Evolutionary conservation across 164 flowering plant genomes (phyloP).

Genomic region (Warburgia ugandensis): DNA sequence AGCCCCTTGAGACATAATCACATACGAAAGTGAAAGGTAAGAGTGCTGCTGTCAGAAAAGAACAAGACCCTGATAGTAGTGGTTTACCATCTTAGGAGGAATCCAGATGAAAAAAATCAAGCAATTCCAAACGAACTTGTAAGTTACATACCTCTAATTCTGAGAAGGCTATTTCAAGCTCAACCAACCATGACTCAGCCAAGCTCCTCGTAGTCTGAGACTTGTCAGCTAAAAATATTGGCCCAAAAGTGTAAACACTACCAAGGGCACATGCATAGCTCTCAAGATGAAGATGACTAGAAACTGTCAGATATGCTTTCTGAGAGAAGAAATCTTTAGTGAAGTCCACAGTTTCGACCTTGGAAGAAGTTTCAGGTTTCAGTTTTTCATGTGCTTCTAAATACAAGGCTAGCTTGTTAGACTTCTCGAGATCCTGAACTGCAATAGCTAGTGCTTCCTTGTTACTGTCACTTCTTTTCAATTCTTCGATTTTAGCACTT

Average conservation of each 20-base stretch:
- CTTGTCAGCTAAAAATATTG: slow-evolving; percentile 59
- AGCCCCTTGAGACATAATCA: too few species aligned
- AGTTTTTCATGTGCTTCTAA: slow-evolving; percentile 52
- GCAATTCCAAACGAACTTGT: too few species aligned
- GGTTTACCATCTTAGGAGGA: too few species aligned
- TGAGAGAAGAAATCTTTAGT: slow-evolving; percentile 51
- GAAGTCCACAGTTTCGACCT: slow-evolving; percentile 19
- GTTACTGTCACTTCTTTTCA: slow-evolving; percentile 73
- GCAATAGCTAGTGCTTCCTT: slow-evolving; percentile 68
- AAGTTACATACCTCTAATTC: slow-evolving; percentile 54
- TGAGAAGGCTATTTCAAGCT: slow-evolving; percentile 78
- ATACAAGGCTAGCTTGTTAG: slow-evolving; percentile 46
- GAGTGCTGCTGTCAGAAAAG: too few species aligned
- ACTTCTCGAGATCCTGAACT: slow-evolving; percentile 59
- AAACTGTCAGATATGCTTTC: slow-evolving; percentile 42
- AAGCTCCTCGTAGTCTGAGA: slow-evolving; percentile 33
- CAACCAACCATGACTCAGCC: slow-evolving; percentile 81
- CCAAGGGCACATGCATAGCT: slow-evolving; percentile 89
- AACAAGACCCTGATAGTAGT: too few species aligned
- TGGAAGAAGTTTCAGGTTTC: slow-evolving; percentile 12
- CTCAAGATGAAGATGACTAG: slow-evolving; percentile 74
- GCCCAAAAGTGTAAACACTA: slow-evolving; percentile 85
- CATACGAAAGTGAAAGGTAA: too few species aligned
- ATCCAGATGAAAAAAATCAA: too few species aligned
- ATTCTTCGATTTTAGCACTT: slow-evolving; percentile 45